phyloP scores from a whole-genome alignment of 345 rosid genomes.

The Eucalyptus viminalis region DNA sequence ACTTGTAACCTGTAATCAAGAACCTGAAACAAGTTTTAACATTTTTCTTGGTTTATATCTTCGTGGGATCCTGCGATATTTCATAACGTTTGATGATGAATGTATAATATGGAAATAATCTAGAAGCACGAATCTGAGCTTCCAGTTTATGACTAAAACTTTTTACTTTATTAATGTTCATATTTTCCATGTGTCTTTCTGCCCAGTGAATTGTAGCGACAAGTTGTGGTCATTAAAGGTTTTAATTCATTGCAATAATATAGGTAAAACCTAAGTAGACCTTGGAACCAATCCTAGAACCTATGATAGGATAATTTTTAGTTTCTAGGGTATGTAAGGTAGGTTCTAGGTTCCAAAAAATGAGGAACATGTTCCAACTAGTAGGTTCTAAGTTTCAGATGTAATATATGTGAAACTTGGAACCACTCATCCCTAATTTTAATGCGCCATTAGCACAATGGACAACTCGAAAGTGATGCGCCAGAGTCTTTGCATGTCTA shows the following conservation, averaged over 20 bases:
- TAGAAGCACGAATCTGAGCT: rapidly evolving
- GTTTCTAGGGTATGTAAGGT: too few species aligned
- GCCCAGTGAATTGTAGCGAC: rapidly evolving
- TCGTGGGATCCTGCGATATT: rapidly evolving
- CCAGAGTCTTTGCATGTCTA: constrained; percentile 85
- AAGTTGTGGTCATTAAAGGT: rapidly evolving
- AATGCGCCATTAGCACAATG: constrained; percentile 58
- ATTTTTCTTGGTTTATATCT: too few species aligned
- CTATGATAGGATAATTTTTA: rapidly evolving
- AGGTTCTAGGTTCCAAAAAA: too few species aligned
- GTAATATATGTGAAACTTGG: rapidly evolving
- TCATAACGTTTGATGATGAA: rapidly evolving
- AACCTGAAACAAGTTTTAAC: rapidly evolving
- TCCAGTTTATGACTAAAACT: rapidly evolving
- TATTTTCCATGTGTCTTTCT: too few species aligned
- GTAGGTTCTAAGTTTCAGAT: too few species aligned
- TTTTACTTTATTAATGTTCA: too few species aligned
- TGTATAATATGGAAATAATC: too few species aligned
- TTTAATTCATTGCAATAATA: too few species aligned
- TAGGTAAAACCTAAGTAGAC: too few species aligned
- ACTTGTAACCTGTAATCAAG: rapidly evolving
- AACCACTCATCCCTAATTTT: background rate
- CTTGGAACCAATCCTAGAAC: too few species aligned
- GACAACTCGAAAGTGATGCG: constrained; percentile 34
- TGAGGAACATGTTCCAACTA: too few species aligned